These are phyloP conservation scores for Collybia mongolica DNA, from an alignment of 768 basidiomycete genomes.

Conservation along the genomic window DNA sequence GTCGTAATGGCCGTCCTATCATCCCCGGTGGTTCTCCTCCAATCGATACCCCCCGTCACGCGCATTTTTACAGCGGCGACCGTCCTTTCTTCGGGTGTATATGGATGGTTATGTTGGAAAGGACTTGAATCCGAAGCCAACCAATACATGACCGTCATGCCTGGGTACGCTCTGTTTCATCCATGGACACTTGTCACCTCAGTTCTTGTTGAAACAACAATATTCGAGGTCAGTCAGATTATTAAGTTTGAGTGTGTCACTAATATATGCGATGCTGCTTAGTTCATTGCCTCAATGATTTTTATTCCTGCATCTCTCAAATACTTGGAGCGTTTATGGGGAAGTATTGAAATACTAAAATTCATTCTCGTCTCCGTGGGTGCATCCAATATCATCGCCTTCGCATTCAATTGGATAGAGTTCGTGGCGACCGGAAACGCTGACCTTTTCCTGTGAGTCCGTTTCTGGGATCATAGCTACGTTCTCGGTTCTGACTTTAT, in stretches of 20 bases:
- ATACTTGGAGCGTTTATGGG: slow-evolving; percentile 96
- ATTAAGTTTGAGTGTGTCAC: slow-evolving; percentile 2
- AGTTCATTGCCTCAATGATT: slow-evolving; percentile 79
- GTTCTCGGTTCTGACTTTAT: slow-evolving; percentile 7
- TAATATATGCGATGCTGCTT: slow-evolving; percentile 7
- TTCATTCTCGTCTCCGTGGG: slow-evolving; percentile 81
- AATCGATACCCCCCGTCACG: slow-evolving; percentile 78
- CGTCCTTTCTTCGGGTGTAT: slow-evolving; percentile 53
- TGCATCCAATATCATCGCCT: slow-evolving; percentile 84
- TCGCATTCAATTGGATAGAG: slow-evolving; percentile 88
- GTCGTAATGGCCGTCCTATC: slow-evolving; percentile 70
- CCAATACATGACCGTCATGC: slow-evolving; percentile 78
- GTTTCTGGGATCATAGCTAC: not conserved
- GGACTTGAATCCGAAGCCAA: slow-evolving; percentile 32
- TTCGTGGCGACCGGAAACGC: slow-evolving; percentile 67
- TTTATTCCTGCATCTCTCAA: slow-evolving; percentile 80
- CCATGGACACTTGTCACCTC: slow-evolving; percentile 96
- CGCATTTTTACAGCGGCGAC: slow-evolving; percentile 69
- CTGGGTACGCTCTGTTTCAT: slow-evolving; percentile 77
- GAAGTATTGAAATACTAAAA: slow-evolving; percentile 78
- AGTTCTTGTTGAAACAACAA: slow-evolving; percentile 78
- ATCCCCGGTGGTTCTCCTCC: slow-evolving; percentile 64
- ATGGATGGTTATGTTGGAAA: slow-evolving; percentile 65
- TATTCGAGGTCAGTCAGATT: slow-evolving; percentile 70
- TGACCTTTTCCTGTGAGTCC: slow-evolving; percentile 75